These are phyloP conservation scores for Microsporum canis DNA, from an alignment of 2,329 filamentous ascomycete genomes.

Conservation along the genomic window DNA sequence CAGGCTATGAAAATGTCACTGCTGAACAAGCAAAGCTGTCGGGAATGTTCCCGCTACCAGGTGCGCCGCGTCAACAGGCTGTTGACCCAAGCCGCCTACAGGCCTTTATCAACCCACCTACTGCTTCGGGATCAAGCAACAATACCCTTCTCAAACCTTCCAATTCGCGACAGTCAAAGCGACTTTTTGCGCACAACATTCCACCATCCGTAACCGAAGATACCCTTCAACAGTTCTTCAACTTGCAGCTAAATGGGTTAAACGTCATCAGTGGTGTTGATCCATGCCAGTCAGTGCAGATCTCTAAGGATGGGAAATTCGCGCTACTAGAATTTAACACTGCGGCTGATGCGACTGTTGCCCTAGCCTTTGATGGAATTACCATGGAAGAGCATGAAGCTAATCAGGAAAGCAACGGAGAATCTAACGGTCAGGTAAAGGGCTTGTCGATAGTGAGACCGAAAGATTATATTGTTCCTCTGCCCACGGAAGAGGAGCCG, in stretches of 20 bases:
- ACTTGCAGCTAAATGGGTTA: constrained; percentile 89
- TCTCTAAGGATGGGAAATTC: constrained; percentile 68
- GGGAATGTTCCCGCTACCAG: constrained; percentile 95
- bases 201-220: constrained; percentile 65
- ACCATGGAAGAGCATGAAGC: constrained; percentile 66
- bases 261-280: constrained; percentile 79
- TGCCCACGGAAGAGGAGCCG: constrained; percentile 58
- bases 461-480: constrained; percentile 93
- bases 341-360: constrained; percentile 77
- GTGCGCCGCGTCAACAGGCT: constrained; percentile 83
- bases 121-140: constrained; percentile 44
- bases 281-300: constrained; percentile 71
- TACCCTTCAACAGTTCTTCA: constrained; percentile 72
- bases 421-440: constrained; percentile 43
- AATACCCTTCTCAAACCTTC: constrained; percentile 79
- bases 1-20: constrained; percentile 95
- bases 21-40: constrained; percentile 98
- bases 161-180: constrained; percentile 88
- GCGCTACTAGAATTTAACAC: constrained; percentile 86
- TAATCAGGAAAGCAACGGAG: constrained; percentile 37
- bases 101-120: constrained; percentile 87
- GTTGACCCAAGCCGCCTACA: constrained; percentile 92
- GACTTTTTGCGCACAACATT: constrained; percentile 77
- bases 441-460: constrained; percentile 67
- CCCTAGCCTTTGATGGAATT: constrained; percentile 79